Conservation (phyloP, 1,139 yeast species). For the Nadsonia commutata region DNA sequence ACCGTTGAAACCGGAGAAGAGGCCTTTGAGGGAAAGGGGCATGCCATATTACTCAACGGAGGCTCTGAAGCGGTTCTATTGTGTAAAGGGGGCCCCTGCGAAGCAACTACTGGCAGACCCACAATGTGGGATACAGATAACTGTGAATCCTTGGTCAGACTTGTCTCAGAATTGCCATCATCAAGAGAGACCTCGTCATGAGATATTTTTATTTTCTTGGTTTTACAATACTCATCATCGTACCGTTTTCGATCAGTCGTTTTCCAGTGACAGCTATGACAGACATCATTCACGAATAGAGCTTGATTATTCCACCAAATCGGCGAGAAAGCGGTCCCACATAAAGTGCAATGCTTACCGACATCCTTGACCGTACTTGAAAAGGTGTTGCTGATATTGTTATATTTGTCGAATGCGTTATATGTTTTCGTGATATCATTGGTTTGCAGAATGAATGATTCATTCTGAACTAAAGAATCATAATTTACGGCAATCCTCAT, state of each 20-base stretch:
- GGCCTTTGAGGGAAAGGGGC: no score
- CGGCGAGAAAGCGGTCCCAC: conserved; percentile 8
- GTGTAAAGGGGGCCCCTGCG: no score
- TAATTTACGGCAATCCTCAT: conserved; percentile 11
- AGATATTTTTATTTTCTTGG: no score
- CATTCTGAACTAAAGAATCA: not conserved
- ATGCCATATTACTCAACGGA: not conserved
- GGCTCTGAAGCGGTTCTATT: not conserved
- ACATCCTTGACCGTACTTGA: conserved; percentile 1
- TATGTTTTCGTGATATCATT: not conserved
- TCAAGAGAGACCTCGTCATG: no score
- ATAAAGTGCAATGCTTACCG: conserved; percentile 9
- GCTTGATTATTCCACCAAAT: conserved; percentile 9
- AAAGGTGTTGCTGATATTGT: not conserved
- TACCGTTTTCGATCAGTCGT: conserved; percentile 7
- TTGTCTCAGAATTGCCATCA: no score
- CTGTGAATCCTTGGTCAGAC: no score
- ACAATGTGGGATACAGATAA: no score
- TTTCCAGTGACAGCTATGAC: conserved; percentile 10
- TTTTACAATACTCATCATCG: conserved; percentile 6
- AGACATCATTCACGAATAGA: not conserved
- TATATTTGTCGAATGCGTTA: not conserved
- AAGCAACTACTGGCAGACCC: no score
- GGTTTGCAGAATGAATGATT: not conserved
- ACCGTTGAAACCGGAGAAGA: no score